Evolutionary conservation across 768 basidiomycete species (phyloP).

Genomic region (Galerina marginata): DNA sequence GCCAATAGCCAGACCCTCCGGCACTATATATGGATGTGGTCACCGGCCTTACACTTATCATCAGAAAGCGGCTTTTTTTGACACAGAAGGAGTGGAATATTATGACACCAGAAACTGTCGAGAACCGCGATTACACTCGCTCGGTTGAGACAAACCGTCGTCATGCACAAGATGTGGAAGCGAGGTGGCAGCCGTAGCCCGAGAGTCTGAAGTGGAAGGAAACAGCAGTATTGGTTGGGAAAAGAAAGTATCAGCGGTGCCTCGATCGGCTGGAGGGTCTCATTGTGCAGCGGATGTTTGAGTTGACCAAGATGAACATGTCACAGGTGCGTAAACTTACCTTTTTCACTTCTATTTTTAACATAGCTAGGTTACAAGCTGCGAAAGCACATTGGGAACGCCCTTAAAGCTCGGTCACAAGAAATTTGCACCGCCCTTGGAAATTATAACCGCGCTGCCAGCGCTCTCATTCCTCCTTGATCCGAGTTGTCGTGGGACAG

Average conservation of each 20-base stretch:
- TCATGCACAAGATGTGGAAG: too few relatives aligned
- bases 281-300: constrained; percentile 26
- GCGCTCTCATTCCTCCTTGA: constrained; percentile 18
- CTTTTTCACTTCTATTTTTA: neutral
- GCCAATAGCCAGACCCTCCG: too few relatives aligned
- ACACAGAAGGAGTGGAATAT: too few relatives aligned
- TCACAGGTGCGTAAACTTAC: constrained; percentile 30
- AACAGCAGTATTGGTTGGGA: neutral
- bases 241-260: constrained; percentile 9
- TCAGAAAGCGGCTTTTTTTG: too few relatives aligned
- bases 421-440: constrained; percentile 29
- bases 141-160: too few relatives aligned
- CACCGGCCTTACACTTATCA: too few relatives aligned
- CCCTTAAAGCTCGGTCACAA: constrained; percentile 23
- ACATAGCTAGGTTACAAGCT: constrained; percentile 30
- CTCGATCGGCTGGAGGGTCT: constrained; percentile 25
- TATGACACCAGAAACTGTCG: too few relatives aligned
- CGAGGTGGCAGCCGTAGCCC: too few relatives aligned
- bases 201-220: constrained; percentile 7
- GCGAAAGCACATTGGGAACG: constrained; percentile 25
- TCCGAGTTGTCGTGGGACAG: constrained; percentile 21
- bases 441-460: constrained; percentile 31
- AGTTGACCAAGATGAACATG: constrained; percentile 27
- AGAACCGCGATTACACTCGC: too few relatives aligned
- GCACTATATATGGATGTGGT: too few relatives aligned